Evolutionary conservation across 1,284 basidiomycete species (phyloP), one percentile per base, ranked within the genome.

Genomic region (Pterula multifida): DNA sequence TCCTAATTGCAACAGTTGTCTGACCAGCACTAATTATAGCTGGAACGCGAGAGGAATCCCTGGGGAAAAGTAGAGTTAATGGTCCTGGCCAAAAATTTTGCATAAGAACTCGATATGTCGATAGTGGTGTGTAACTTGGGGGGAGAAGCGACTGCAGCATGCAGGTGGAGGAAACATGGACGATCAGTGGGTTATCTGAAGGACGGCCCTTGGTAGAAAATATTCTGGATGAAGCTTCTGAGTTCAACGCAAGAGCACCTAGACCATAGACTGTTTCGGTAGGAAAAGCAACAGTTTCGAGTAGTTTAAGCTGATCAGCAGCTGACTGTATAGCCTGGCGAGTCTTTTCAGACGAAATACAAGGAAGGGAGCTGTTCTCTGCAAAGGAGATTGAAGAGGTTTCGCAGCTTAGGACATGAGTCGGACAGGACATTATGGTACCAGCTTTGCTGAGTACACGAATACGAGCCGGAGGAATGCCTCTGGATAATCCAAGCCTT

Each of bases 241-340:
- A 59, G 52, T 82, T 69, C 36, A 94, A 69, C 0, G 94, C 93
- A 35, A 85, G 72, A 0, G 91, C 96, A 21, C 90, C 96, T 2
- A 99, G 79, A 1, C 96, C 96, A 64, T 98, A 98, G 21, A 99
- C 96, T 0, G 96, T 98, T 67, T 99, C 96, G 25, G 96, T 98
- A 0, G 96, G 95, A 60, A 98, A 92, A 0, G 86, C 93, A 36
- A 98, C 90, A 13, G 73, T 65, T 24, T 63, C 56, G 32, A 67
- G 62, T 45, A 67, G 55, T 45, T 65, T 58, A 25, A 85, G 70
- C 54, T 73, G 68, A 50, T 68, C 65, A 3, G 75, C 63, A 2
- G 81, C 82, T 22, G 57, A 56, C 50, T 68, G 58, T 51, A 85
- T 64, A 4, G 77, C 68, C 3, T 65, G 58, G 25, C 64, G 58